Evolutionary conservation across 2,329 filamentous ascomycete species (phyloP), one percentile per base, ranked within the genome.

Genomic region (Arthrobotrys musiformis): DNA sequence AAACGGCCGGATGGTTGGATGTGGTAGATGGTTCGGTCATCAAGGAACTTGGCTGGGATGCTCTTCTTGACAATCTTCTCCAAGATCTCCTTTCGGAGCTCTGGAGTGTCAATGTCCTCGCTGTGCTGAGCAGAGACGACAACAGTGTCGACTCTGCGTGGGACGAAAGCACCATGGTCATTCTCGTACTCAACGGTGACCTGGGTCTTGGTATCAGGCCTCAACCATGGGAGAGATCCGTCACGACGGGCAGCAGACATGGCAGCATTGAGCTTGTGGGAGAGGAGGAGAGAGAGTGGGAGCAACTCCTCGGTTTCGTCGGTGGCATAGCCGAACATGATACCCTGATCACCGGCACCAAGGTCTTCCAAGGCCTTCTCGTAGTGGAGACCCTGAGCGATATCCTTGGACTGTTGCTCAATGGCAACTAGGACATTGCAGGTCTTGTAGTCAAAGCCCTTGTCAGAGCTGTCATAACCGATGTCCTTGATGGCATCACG

Each of bases 361-460:
- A 99, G 91, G 87, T 97, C 91, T 90, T 99, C 95, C 60, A 99
- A 91, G 81, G 93, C 93, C 88, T 97, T 89, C 81, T 99, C 95
- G 86, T 97, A 97, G 89, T 98, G 93, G 72, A 99, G 93, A 89
- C 95, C 95, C 88, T 98, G 95, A 82, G 95, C 95, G 83, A 99
- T 99, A 86, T 99, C 95, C 83, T 94, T 92, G 78, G 94, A 98
- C 87, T 99, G 95, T 88, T 99, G 90, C 91, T 99, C 95, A 85
- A 99, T 97, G 86, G 94, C 95, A 82, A 98, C 94, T 82, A 98
- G 90, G 83, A 99, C 90, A 88, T 97, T 98, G 88, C 92, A 94
- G 82, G 95, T 99, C 91, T 98, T 98, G 93, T 97, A 97, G 88
- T 99, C 95, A 86, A 99, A 99, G 79, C 95, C 95, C 91, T 99